Conservation (phyloP, 208 protist genomes). For the Histomonas meleagridis region DNA sequence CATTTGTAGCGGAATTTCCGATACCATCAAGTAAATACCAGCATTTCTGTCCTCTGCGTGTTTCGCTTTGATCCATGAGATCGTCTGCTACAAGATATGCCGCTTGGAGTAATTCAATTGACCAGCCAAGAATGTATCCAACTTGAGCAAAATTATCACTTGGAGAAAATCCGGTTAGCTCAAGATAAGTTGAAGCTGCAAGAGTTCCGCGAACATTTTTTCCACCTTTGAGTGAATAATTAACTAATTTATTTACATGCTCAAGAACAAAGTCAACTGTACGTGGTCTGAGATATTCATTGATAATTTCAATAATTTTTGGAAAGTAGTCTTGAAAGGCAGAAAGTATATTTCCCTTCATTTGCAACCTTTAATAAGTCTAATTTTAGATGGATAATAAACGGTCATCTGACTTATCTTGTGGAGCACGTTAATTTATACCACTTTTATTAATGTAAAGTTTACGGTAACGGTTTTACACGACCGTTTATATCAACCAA, state of each 20-base stretch:
- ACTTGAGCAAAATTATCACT: neutral
- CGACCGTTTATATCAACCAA: too few species aligned
- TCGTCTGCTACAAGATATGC: constrained; percentile 59
- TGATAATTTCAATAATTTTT: neutral
- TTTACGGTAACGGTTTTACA: too few species aligned
- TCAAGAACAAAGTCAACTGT: neutral
- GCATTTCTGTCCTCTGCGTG: constrained; percentile 53
- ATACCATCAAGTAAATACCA: constrained; percentile 51
- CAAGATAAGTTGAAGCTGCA: neutral
- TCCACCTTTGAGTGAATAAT: neutral
- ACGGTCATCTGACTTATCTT: too few species aligned
- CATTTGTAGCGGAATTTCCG: constrained; percentile 49
- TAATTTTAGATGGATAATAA: too few species aligned
- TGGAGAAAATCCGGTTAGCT: neutral
- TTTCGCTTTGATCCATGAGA: constrained; percentile 57
- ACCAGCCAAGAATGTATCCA: neutral
- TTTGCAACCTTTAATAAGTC: too few species aligned
- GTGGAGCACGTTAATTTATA: too few species aligned
- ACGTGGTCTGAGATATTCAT: neutral
- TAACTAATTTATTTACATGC: neutral
- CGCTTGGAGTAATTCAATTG: constrained; percentile 45
- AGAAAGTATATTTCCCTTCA: too few species aligned
- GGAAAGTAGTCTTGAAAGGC: neutral
- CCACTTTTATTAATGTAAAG: too few species aligned
- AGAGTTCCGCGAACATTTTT: neutral